phyloP scores from a whole-genome alignment of 345 rosid species.

The Passiflora organensis region DNA sequence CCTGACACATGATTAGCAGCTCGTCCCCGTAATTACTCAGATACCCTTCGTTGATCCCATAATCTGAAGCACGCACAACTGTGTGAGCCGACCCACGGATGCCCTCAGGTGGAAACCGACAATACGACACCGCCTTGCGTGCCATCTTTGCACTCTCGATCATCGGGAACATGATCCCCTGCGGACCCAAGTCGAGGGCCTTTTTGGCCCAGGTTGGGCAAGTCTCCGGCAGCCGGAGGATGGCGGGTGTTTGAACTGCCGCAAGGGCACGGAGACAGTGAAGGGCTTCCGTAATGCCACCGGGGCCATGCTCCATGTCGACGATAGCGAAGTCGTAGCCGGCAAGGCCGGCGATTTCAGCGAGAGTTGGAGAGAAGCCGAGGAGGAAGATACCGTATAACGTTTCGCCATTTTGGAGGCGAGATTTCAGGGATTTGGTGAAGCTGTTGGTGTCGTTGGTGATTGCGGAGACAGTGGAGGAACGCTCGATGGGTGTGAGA shows the following conservation, averaged over 20 bases:
- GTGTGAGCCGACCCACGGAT: slow-evolving; percentile 83
- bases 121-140: slow-evolving; percentile 66
- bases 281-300: slow-evolving; percentile 71
- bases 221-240: slow-evolving; percentile 75
- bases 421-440: slow-evolving; percentile 48
- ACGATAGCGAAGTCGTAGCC: slow-evolving; percentile 87
- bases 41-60: slow-evolving; percentile 83
- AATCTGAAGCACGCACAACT: slow-evolving; percentile 72
- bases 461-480: slow-evolving; percentile 5
- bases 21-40: slow-evolving; percentile 59
- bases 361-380: slow-evolving; percentile 82
- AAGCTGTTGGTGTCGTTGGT: no score
- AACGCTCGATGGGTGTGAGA: slow-evolving; percentile 10
- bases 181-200: slow-evolving; percentile 88
- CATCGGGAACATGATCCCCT: slow-evolving; percentile 94
- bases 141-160: slow-evolving; percentile 61
- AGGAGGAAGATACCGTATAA: slow-evolving; percentile 83
- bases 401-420: slow-evolving; percentile 65
- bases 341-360: slow-evolving; percentile 77
- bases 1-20: slow-evolving; percentile 84
- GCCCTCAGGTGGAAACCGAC: slow-evolving; percentile 75
- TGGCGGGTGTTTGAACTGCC: slow-evolving; percentile 50
- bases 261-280: slow-evolving; percentile 63
- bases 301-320: slow-evolving; percentile 96
- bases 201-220: slow-evolving; percentile 75